Evolutionary conservation across 192 early-diverging fungal species (phyloP), one percentile per base, ranked within the genome.

Genomic region (Linnemannia zychae): DNA sequence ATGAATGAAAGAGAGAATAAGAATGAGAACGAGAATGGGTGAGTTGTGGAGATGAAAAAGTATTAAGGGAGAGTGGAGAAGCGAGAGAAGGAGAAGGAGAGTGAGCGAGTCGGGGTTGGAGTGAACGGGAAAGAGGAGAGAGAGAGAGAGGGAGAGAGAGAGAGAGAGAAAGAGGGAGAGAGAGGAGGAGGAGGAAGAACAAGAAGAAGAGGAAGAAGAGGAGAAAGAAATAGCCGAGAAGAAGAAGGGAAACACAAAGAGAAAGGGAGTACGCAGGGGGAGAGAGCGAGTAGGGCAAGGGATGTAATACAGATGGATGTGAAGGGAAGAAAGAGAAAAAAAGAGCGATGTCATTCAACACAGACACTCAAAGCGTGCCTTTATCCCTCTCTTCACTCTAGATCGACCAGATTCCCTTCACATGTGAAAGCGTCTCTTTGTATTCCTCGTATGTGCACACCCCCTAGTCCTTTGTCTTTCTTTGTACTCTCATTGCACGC

Each of bases 41-140:
- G 73, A 44, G 72, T 20, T 38, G 53, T 40, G 70, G 70, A 47
- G 48, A 75, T 34, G 52, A n/a, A 81, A 18, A 22, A 22, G 11
- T 9, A 48, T 18, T 28, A 4, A 37, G 49, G 28, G 24, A 7
- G 28, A 53, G 68, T 49, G 67, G 38, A 75, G 40, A 22, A 71
- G n/a, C n/a, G n/a, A 52, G 33, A 9, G n/a, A 24, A n/a, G 52
- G 9, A 24, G 20, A n/a, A 15, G n/a, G 52, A n/a, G n/a, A 53
- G 46, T n/a, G n/a, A n/a, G n/a, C n/a, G 40, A 44, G 40, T 44
- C 31, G 46, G 70, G n/a, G 47, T 20, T 24, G 37, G 33, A 12
- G 67, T 65, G 18, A 24, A 47, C 18, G 18, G 71, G 28, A 66
- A 44, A 52, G 34, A 50, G 37, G 20, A 49, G 17, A 53, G 22